Evolutionary conservation across 306 rosid genomes (phyloP).

Genomic region (Glycine tomentella): DNA sequence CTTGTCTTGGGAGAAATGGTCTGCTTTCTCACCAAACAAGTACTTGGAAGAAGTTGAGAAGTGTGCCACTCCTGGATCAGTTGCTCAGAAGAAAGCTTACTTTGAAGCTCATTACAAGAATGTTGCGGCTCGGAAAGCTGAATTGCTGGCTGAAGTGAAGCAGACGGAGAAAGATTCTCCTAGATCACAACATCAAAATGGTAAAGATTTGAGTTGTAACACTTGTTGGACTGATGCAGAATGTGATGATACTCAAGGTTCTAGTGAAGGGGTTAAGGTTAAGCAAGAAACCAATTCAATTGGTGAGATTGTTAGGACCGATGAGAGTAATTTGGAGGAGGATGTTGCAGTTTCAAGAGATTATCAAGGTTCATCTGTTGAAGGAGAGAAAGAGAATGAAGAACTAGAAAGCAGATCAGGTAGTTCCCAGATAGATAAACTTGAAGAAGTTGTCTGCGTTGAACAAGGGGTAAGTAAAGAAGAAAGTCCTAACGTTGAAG

Average conservation of each 20-base stretch:
- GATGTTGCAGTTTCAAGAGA: conserved; percentile 47
- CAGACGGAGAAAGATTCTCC: conserved; percentile 49
- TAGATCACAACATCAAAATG: conserved; percentile 45
- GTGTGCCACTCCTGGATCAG: conserved; percentile 88
- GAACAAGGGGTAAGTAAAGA: conserved; percentile 53
- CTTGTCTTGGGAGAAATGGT: conserved; percentile 92
- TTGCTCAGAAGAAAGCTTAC: conserved; percentile 83
- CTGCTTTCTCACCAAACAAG: conserved; percentile 82
- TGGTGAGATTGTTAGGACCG: conserved; percentile 38
- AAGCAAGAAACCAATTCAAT: conserved; percentile 42
- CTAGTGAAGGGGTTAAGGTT: conserved; percentile 43
- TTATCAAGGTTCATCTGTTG: conserved; percentile 45
- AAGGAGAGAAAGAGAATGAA: conserved; percentile 52
- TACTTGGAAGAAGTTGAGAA: conserved; percentile 92
- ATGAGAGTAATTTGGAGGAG: conserved; percentile 46
- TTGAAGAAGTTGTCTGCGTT: conserved; percentile 47
- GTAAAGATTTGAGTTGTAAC: conserved; percentile 50
- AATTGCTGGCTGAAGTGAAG: conserved; percentile 65
- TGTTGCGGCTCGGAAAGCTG: conserved; percentile 77
- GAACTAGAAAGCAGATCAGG: conserved; percentile 43
- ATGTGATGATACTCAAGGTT: conserved; percentile 44
- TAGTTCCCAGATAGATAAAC: conserved; percentile 49
- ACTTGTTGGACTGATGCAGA: conserved; percentile 43
- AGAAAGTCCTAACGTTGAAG: conserved; percentile 44
- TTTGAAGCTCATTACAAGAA: conserved; percentile 90